phyloP scores from a whole-genome alignment of 805 yeast genomes.

The Yamadazyma kitorensis region DNA sequence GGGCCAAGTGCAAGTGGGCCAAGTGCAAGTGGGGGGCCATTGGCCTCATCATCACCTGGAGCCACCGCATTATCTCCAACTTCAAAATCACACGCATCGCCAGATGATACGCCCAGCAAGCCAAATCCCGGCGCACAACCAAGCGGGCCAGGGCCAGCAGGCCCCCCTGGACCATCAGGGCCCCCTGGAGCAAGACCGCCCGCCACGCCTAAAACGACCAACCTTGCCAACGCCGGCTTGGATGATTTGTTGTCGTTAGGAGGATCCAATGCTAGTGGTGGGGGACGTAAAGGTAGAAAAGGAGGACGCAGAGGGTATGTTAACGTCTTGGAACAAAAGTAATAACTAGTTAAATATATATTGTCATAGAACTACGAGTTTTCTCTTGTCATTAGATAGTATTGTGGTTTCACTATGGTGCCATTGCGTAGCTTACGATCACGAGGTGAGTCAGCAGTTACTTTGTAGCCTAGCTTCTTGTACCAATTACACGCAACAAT shows the following conservation, averaged over 20 bases:
- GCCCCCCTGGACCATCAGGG: slow-evolving; percentile 5
- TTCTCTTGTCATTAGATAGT: slow-evolving; percentile 23
- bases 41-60: too few relatives aligned
- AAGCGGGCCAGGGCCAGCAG: slow-evolving; percentile 1
- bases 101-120: too few relatives aligned
- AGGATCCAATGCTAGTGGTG: slow-evolving; percentile 17
- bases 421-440: slow-evolving; percentile 42
- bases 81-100: too few relatives aligned
- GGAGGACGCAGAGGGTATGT: slow-evolving; percentile 33
- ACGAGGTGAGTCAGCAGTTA: slow-evolving; percentile 41
- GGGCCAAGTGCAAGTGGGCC: slow-evolving; percentile 8
- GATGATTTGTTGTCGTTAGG: slow-evolving; percentile 39
- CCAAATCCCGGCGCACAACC: too few relatives aligned
- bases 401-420: slow-evolving; percentile 39
- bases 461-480: slow-evolving; percentile 32
- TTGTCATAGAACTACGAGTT: slow-evolving; percentile 1
- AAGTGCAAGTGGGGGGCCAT: too few relatives aligned
- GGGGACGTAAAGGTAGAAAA: slow-evolving; percentile 24
- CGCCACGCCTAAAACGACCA: slow-evolving; percentile 12
- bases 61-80: too few relatives aligned
- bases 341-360: too few relatives aligned
- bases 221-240: slow-evolving; percentile 39
- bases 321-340: slow-evolving; percentile 25
- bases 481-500: slow-evolving; percentile 44
- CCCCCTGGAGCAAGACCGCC: slow-evolving; percentile 9